Evolutionary conservation across 2,329 filamentous ascomycete species (phyloP).

Genomic region (Pseudocercospora ulei): DNA sequence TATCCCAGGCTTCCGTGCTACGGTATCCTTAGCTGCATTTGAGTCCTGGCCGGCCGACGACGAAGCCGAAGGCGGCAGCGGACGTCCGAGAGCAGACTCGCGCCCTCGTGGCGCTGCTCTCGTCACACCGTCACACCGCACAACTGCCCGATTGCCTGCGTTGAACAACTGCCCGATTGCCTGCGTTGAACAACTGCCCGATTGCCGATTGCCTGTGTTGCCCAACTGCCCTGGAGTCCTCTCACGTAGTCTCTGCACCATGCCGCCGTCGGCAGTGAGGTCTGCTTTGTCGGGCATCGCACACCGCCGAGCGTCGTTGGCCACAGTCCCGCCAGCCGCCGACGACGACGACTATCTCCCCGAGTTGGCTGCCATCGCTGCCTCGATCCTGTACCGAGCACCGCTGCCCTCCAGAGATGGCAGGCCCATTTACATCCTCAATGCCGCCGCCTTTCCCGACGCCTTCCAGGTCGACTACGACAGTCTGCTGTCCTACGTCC

Average conservation of each 20-base stretch:
- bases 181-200: too few species aligned
- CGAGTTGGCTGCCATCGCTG: constrained; percentile 42
- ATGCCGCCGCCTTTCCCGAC: constrained; percentile 49
- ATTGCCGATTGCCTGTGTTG: too few species aligned
- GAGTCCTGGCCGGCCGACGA: too few species aligned
- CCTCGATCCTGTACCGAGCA: constrained; percentile 48
- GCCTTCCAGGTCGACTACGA: constrained; percentile 48
- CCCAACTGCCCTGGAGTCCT: neutral
- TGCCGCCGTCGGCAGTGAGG: constrained; percentile 23
- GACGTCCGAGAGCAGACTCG: too few species aligned
- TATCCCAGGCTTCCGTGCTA: too few species aligned
- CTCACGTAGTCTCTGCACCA: neutral
- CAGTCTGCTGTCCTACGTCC: constrained; percentile 46
- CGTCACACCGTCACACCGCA: too few species aligned
- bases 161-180: too few species aligned
- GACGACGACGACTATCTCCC: constrained; percentile 42
- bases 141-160: too few species aligned
- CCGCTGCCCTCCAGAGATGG: constrained; percentile 44
- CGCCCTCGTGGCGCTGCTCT: too few species aligned
- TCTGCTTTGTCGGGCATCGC: constrained; percentile 30
- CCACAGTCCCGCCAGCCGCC: constrained; percentile 40
- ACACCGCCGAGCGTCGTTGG: constrained; percentile 39
- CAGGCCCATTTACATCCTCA: constrained; percentile 47
- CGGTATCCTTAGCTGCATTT: too few species aligned
- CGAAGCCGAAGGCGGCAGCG: too few species aligned